A percentile compares a stretch with the other conserved stretches of the same genome.
These are phyloP conservation scores for Penstemon davidsonii DNA, from an alignment of 257 asterid genomes.

Conservation along the genomic window DNA sequence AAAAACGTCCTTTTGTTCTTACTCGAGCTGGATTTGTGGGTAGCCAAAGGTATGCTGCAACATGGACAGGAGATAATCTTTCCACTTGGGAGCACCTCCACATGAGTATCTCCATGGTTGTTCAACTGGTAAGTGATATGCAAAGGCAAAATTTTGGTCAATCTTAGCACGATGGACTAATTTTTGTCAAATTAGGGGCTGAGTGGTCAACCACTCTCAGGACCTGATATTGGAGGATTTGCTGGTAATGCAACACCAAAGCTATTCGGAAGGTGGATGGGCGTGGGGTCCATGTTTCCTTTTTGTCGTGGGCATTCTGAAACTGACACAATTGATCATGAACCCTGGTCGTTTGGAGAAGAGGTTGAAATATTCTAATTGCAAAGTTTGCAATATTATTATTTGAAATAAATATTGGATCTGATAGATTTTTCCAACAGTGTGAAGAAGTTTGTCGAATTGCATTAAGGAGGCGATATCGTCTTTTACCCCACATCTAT, in stretches of 20 bases:
- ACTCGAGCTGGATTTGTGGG: constrained; percentile 98
- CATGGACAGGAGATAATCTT: constrained; percentile 99
- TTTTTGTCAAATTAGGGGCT: constrained; percentile 58
- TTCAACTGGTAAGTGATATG: constrained; percentile 70
- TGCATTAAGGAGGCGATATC: constrained; percentile 87
- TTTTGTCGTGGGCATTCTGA: constrained; percentile 98
- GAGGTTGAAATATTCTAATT: constrained; percentile 50
- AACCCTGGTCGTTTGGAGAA: constrained; percentile 97
- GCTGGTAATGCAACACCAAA: constrained; percentile 94
- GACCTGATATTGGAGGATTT: constrained; percentile 99
- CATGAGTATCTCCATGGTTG: constrained; percentile 94
- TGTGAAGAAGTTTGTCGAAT: constrained; percentile 96
- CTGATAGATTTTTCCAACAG: constrained; percentile 35
- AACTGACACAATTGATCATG: constrained; percentile 71
- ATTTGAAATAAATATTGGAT: constrained; percentile 5
- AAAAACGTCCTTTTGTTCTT: constrained; percentile 89
- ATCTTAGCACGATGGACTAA: constrained; percentile 2
- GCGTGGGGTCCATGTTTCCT: constrained; percentile 89
- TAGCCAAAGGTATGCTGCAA: constrained; percentile 95
- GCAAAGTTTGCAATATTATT: background rate
- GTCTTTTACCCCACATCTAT: constrained; percentile 84
- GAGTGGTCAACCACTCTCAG: constrained; percentile 92
- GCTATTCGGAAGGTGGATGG: constrained; percentile 99
- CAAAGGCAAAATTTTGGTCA: background rate
- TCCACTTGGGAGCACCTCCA: constrained; percentile 98